These are phyloP conservation scores for Epicoccum nigrum DNA, from an alignment of 2,329 filamentous ascomycete genomes.

Conservation along the genomic window DNA sequence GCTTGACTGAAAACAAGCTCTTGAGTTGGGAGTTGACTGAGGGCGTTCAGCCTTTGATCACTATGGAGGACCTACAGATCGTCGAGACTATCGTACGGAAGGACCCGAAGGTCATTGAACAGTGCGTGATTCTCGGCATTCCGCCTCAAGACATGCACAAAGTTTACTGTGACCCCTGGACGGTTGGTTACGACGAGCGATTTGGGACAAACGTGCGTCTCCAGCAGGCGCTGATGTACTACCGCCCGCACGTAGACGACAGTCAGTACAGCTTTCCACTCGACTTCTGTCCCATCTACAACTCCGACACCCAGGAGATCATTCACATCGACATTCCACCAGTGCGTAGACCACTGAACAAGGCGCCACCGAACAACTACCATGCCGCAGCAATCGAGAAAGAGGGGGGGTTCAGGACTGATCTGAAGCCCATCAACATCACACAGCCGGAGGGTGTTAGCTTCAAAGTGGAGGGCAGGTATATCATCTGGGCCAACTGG, in stretches of 20 bases:
- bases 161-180: conserved; percentile 96
- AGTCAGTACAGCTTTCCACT: conserved; percentile 90
- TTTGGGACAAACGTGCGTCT: conserved; percentile 79
- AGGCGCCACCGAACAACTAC: conserved; percentile 77
- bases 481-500: conserved; percentile 91
- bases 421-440: conserved; percentile 86
- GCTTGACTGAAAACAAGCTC: conserved; percentile 71
- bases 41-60: conserved; percentile 87
- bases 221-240: conserved; percentile 96
- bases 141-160: conserved; percentile 87
- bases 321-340: conserved; percentile 84
- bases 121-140: conserved; percentile 83
- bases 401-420: conserved; percentile 75
- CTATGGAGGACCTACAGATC: conserved; percentile 84
- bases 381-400: conserved; percentile 74
- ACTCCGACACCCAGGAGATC: conserved; percentile 77
- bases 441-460: conserved; percentile 89
- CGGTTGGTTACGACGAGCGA: conserved; percentile 90
- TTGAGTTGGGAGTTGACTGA: conserved; percentile 75
- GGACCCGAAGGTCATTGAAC: conserved; percentile 87
- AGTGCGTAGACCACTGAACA: conserved; percentile 75
- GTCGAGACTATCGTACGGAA: conserved; percentile 78
- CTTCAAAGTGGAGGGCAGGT: conserved; percentile 76
- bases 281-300: conserved; percentile 93
- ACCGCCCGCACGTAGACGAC: conserved; percentile 82